A percentile compares a stretch with the other conserved stretches of the same genome.
These are phyloP conservation scores for Tetracentron sinense DNA, from an alignment of 164 flowering plant genomes.

Conservation along the genomic window DNA sequence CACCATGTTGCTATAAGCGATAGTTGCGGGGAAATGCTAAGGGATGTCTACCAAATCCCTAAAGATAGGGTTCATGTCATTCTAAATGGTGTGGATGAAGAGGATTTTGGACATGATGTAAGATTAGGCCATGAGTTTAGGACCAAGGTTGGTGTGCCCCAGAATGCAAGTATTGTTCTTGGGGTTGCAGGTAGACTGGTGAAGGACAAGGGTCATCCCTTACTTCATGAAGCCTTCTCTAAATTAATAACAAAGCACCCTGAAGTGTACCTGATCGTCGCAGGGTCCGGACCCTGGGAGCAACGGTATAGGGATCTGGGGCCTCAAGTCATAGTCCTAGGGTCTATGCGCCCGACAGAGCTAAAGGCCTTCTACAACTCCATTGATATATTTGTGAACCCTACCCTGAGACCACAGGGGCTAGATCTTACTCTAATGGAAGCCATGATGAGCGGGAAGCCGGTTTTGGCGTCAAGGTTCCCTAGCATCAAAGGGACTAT, in stretches of 20 bases:
- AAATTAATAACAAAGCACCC: slow-evolving; percentile 28
- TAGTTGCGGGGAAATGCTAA: slow-evolving; percentile 81
- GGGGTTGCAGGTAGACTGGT: slow-evolving; percentile 87
- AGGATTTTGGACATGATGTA: slow-evolving; percentile 35
- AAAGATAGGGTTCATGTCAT: slow-evolving; percentile 70
- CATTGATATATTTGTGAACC: slow-evolving; percentile 73
- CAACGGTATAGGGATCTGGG: slow-evolving; percentile 61
- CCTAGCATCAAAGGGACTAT: slow-evolving; percentile 74
- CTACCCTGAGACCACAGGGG: slow-evolving; percentile 86
- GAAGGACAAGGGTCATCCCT: slow-evolving; percentile 83
- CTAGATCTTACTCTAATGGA: slow-evolving; percentile 87
- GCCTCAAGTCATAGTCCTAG: slow-evolving; percentile 48
- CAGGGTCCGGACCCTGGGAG: slow-evolving; percentile 90
- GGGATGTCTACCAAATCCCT: slow-evolving; percentile 84
- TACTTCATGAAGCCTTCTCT: slow-evolving; percentile 65
- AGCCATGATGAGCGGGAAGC: slow-evolving; percentile 87
- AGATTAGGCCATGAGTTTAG: slow-evolving; percentile 42
- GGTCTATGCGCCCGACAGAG: slow-evolving; percentile 56
- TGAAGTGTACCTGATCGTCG: slow-evolving; percentile 57
- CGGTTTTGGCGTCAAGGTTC: slow-evolving; percentile 79
- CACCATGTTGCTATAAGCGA: slow-evolving; percentile 88
- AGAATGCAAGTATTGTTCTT: slow-evolving; percentile 56
- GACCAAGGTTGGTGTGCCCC: slow-evolving; percentile 47
- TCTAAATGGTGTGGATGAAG: slow-evolving; percentile 69
- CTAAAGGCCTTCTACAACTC: slow-evolving; percentile 62